Evolutionary conservation across 768 basidiomycete species (phyloP).

Genomic region (Lactarius vividus): DNA sequence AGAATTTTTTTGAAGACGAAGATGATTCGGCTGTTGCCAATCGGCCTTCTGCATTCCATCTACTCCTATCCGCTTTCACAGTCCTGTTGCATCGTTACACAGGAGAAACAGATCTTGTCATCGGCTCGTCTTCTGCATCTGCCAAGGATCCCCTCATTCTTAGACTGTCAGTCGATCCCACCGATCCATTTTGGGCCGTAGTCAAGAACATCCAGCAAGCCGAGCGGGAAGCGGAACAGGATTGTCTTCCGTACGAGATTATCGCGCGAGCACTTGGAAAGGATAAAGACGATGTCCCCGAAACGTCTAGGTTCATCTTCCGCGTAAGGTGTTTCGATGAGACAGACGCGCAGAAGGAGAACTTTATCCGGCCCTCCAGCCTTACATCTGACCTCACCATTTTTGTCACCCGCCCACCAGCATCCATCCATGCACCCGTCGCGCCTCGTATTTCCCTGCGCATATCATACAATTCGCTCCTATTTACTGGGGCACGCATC

Average conservation of each 20-base stretch:
- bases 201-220: slow-evolving; percentile 82
- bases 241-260: slow-evolving; percentile 77
- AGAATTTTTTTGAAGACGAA: slow-evolving; percentile 49
- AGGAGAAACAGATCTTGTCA: slow-evolving; percentile 89
- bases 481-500: slow-evolving; percentile 82
- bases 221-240: slow-evolving; percentile 77
- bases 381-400: slow-evolving; percentile 91
- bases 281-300: slow-evolving; percentile 60
- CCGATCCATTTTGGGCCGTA: slow-evolving; percentile 86
- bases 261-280: slow-evolving; percentile 67
- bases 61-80: slow-evolving; percentile 88
- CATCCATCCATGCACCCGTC: slow-evolving; percentile 65
- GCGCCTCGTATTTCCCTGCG: slow-evolving; percentile 76
- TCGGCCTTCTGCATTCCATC: slow-evolving; percentile 82
- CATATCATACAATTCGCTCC: slow-evolving; percentile 89
- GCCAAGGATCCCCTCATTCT: slow-evolving; percentile 80
- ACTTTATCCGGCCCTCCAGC: slow-evolving; percentile 75
- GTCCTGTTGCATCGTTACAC: slow-evolving; percentile 93
- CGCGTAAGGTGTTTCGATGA: slow-evolving; percentile 97
- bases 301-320: slow-evolving; percentile 63
- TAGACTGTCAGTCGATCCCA: slow-evolving; percentile 76
- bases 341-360: slow-evolving; percentile 68
- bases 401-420: slow-evolving; percentile 73
- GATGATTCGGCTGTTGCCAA: slow-evolving; percentile 45
- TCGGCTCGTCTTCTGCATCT: slow-evolving; percentile 81